Conservation (phyloP, 352 stramenopile species). For the Sclerospora graminicola region DNA sequence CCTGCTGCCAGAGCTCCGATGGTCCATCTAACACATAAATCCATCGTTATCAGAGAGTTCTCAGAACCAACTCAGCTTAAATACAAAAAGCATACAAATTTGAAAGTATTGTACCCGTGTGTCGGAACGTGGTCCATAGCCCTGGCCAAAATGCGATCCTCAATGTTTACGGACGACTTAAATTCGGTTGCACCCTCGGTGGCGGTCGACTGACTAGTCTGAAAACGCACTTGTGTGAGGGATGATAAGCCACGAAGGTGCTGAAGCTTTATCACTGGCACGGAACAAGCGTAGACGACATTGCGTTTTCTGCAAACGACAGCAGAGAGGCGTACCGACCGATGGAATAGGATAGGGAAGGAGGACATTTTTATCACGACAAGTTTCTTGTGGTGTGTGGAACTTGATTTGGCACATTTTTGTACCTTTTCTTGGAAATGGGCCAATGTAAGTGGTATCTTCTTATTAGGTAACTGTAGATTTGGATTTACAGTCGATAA, state of each 20-base stretch:
- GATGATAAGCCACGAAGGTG: constrained; percentile 3
- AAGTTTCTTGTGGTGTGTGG: no score
- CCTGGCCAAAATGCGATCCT: constrained; percentile 43
- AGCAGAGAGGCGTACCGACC: constrained; percentile 8
- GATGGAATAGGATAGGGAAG: no score
- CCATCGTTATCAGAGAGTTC: not conserved
- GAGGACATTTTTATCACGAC: no score
- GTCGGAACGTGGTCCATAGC: constrained; percentile 36
- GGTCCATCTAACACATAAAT: constrained; percentile 43
- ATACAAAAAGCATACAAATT: not conserved
- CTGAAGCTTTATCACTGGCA: constrained; percentile 1
- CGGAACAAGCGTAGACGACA: not conserved
- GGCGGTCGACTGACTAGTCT: constrained; percentile 12
- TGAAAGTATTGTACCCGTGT: constrained; percentile 29
- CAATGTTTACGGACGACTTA: constrained; percentile 22
- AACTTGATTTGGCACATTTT: no score
- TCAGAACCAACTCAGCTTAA: not conserved
- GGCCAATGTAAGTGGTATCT: no score
- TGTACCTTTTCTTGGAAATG: no score
- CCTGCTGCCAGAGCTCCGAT: constrained; percentile 64
- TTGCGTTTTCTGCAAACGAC: constrained; percentile 6
- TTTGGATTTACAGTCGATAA: no score
- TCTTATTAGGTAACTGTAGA: no score
- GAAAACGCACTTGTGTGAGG: constrained; percentile 7
- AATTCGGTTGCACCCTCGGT: constrained; percentile 10